phyloP scores from a whole-genome alignment of 1,284 basidiomycete genomes.

The Pseudozyma tsukubaensis region DNA sequence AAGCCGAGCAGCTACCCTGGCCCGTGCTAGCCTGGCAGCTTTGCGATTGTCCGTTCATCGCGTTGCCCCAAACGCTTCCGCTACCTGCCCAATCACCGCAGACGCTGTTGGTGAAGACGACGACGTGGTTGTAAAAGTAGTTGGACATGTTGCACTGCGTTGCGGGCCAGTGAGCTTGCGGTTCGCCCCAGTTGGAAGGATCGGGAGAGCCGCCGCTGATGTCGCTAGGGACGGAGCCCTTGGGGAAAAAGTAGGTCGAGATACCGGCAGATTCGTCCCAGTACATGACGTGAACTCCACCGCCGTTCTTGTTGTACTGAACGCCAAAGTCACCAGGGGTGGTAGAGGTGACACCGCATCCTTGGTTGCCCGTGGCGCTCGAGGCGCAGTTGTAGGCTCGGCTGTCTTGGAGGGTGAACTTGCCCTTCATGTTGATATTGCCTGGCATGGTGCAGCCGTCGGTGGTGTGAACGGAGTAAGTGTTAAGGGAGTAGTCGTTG shows the following conservation, averaged over 20 bases:
- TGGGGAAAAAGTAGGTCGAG: slow-evolving; percentile 74
- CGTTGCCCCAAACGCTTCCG: slow-evolving; percentile 40
- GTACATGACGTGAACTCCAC: slow-evolving; percentile 71
- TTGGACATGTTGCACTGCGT: slow-evolving; percentile 70
- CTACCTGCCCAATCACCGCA: slow-evolving; percentile 56
- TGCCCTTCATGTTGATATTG: slow-evolving; percentile 39
- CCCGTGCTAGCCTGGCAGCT: slow-evolving; percentile 48
- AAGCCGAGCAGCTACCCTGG: slow-evolving; percentile 27
- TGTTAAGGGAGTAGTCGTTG: slow-evolving; percentile 54
- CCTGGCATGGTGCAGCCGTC: slow-evolving; percentile 37
- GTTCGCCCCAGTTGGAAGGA: slow-evolving; percentile 71
- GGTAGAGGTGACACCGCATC: slow-evolving; percentile 75
- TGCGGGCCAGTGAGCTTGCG: slow-evolving; percentile 73
- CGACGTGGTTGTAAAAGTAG: slow-evolving; percentile 69
- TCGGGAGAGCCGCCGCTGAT: slow-evolving; percentile 68
- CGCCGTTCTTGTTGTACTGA: slow-evolving; percentile 74
- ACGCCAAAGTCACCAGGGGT: slow-evolving; percentile 73
- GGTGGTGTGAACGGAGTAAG: slow-evolving; percentile 57
- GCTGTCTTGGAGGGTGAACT: slow-evolving; percentile 29
- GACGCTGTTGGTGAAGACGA: slow-evolving; percentile 54
- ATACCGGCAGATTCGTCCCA: slow-evolving; percentile 69
- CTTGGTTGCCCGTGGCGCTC: slow-evolving; percentile 74
- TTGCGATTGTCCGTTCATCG: slow-evolving; percentile 50
- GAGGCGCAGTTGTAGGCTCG: slow-evolving; percentile 74
- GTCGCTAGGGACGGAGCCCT: slow-evolving; percentile 71